Conservation (phyloP, 768 basidiomycete genomes). For the Lactifluus hygrophoroides region DNA sequence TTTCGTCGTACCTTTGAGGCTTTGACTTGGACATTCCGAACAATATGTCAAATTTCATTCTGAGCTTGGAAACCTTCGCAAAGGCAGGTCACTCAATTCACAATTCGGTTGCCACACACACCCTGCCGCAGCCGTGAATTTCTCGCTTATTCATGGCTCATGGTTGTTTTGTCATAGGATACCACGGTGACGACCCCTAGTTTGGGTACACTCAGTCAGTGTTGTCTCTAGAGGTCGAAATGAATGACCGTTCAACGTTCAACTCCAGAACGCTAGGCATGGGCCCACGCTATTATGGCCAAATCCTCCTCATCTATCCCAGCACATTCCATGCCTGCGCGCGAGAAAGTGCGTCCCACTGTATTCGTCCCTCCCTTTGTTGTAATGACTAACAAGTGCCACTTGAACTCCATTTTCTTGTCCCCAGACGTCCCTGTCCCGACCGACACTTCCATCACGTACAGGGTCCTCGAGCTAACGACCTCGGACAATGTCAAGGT, state of each 20-base stretch:
- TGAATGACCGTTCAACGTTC: not conserved
- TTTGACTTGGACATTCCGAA: not conserved
- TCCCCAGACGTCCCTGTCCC: conserved; percentile 62
- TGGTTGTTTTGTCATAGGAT: conserved; percentile 23
- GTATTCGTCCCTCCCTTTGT: not conserved
- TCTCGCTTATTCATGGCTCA: not conserved
- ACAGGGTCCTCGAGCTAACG: conserved; percentile 31
- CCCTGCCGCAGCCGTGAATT: not conserved
- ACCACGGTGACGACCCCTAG: conserved; percentile 32
- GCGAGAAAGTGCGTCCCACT: conserved; percentile 51
- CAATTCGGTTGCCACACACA: not conserved
- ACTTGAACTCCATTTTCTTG: not conserved
- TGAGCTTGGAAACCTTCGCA: conserved; percentile 37
- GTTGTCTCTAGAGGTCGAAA: conserved; percentile 1
- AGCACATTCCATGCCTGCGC: conserved; percentile 76
- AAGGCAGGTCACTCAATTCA: conserved; percentile 28
- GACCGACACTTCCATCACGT: conserved; percentile 58
- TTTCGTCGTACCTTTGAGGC: not conserved
- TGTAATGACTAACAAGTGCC: not conserved
- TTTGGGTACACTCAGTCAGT: conserved; percentile 30
- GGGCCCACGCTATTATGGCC: conserved; percentile 75
- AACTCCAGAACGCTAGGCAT: conserved; percentile 38
- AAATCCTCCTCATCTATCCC: conserved; percentile 87
- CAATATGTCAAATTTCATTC: conserved; percentile 33
- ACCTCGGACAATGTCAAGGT: too few relatives aligned